Conservation (phyloP, 1,284 basidiomycete species). For the Gymnopus androsaceus region DNA sequence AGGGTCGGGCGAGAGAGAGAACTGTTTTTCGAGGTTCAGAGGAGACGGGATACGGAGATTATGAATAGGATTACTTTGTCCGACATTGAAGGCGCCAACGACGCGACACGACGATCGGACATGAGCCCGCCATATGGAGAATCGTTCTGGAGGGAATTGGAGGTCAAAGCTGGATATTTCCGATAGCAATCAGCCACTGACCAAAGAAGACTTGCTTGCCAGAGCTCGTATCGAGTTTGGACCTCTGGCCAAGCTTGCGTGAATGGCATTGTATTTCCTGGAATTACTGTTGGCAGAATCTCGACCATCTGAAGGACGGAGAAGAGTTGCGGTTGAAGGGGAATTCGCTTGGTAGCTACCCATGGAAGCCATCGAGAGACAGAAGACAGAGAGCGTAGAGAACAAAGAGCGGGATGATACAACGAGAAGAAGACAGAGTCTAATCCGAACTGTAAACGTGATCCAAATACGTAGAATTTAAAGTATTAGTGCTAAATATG, state of each 20-base stretch:
- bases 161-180: slow-evolving; percentile 7
- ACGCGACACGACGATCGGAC: slow-evolving; percentile 21
- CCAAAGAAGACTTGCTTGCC: slow-evolving; percentile 45
- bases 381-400: not conserved
- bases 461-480: not conserved
- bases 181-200: slow-evolving; percentile 23
- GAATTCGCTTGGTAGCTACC: slow-evolving; percentile 34
- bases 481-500: not conserved
- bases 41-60: not conserved
- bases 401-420: not conserved
- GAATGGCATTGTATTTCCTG: slow-evolving; percentile 36
- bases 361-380: slow-evolving; percentile 12
- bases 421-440: slow-evolving; percentile 9
- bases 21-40: slow-evolving; percentile 43
- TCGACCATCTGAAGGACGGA: slow-evolving; percentile 38
- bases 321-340: slow-evolving; percentile 57
- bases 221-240: slow-evolving; percentile 41
- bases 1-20: slow-evolving; percentile 73
- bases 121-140: slow-evolving; percentile 28
- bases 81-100: slow-evolving; percentile 40
- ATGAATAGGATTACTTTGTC: slow-evolving; percentile 41
- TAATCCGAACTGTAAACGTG: not conserved
- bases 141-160: slow-evolving; percentile 25
- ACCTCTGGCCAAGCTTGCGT: slow-evolving; percentile 41
- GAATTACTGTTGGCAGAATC: slow-evolving; percentile 1